Evolutionary conservation across 805 yeast species (phyloP).

Genomic region (Tetrapisispora pingtungensis): DNA sequence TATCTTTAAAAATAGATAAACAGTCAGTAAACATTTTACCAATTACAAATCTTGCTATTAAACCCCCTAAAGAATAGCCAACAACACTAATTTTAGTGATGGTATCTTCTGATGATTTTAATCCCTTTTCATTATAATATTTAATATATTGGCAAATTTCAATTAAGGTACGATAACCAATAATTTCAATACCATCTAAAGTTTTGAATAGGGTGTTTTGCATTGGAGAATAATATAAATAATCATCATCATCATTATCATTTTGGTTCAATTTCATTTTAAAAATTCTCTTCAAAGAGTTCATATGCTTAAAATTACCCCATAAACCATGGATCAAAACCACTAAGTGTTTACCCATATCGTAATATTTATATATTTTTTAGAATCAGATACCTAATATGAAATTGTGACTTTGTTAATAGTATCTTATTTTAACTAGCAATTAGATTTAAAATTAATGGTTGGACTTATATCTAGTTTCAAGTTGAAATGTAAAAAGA

Average conservation of each 20-base stretch:
- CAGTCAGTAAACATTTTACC: conserved; percentile 51
- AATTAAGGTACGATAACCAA: conserved; percentile 58
- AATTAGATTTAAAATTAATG: no score
- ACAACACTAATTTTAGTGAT: conserved; percentile 51
- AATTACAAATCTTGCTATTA: conserved; percentile 69
- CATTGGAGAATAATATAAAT: conserved; percentile 39
- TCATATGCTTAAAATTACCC: conserved; percentile 56
- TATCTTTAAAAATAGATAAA: conserved; percentile 42
- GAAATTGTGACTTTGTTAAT: no score
- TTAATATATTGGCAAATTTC: conserved; percentile 46
- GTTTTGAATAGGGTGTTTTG: conserved; percentile 65
- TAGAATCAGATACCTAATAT: no score
- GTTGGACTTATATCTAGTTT: no score
- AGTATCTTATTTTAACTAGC: no score
- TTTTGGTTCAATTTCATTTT: conserved; percentile 26
- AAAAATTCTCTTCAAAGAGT: conserved; percentile 37
- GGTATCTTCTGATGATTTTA: conserved; percentile 7
- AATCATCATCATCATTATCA: conserved; percentile 26
- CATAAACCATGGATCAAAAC: conserved; percentile 72
- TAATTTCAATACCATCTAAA: conserved; percentile 72
- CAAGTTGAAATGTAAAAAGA: no score
- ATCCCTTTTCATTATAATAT: conserved; percentile 17
- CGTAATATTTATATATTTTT: no score
- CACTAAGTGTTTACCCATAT: conserved; percentile 42
- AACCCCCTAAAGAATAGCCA: conserved; percentile 87